Conservation (phyloP, 768 basidiomycete genomes). For the Pulveroboletus sp. region DNA sequence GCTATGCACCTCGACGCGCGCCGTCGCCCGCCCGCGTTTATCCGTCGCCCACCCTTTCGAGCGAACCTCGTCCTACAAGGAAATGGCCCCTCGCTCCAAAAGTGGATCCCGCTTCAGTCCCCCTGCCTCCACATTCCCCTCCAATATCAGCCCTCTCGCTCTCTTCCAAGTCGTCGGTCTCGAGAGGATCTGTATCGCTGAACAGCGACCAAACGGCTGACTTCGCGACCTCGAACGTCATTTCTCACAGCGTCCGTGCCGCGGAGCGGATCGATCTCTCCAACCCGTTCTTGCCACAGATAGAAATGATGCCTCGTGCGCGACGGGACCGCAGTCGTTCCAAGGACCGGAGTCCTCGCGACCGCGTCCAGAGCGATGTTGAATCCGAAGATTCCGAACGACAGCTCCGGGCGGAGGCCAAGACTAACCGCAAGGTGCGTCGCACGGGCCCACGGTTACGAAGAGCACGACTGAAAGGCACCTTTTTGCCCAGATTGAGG, state of each 20-base stretch:
- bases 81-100: constrained; percentile 26
- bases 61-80: constrained; percentile 18
- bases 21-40: constrained; percentile 33
- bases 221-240: constrained; percentile 38
- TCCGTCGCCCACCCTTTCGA: constrained; percentile 23
- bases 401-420: constrained; percentile 66
- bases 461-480: constrained; percentile 2
- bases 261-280: constrained; percentile 18
- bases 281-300: constrained; percentile 11
- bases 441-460: not conserved
- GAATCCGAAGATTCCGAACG: constrained; percentile 39
- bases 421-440: constrained; percentile 81
- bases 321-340: constrained; percentile 22
- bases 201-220: constrained; percentile 37
- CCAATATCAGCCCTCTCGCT: constrained; percentile 67
- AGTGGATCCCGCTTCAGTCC: constrained; percentile 54
- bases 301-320: constrained; percentile 9
- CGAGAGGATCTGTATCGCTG: constrained; percentile 46
- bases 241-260: constrained; percentile 41
- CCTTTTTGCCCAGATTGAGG: constrained; percentile 64
- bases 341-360: constrained; percentile 13
- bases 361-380: constrained; percentile 25
- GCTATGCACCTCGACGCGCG: constrained; percentile 40
- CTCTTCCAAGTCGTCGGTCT: constrained; percentile 72
- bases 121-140: constrained; percentile 68